Conservation (phyloP, 495 filamentous ascomycete species). For the Staphylotrichum longicolle region DNA sequence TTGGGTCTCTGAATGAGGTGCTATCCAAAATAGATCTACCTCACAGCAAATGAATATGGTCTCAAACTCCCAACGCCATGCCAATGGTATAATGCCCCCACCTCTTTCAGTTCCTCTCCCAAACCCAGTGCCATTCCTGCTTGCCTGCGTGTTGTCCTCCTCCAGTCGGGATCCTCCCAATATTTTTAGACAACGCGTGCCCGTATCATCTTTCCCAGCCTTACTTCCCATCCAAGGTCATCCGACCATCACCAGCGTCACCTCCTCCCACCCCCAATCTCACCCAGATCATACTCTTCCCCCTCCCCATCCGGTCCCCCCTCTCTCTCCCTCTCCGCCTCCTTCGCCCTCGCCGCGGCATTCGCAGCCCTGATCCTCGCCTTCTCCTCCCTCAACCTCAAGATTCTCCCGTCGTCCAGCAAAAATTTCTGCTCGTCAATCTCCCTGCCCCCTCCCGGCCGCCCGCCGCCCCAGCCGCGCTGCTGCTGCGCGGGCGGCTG, state of each 20-base stretch:
- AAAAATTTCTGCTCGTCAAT: constrained; percentile 38
- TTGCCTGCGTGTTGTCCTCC: too few relatives aligned
- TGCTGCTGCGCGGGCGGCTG: constrained; percentile 11
- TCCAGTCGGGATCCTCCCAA: too few relatives aligned
- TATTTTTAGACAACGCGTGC: too few relatives aligned
- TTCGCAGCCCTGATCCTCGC: constrained; percentile 16
- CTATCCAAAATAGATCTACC: too few relatives aligned
- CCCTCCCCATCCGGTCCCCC: background rate
- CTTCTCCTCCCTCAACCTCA: constrained; percentile 27
- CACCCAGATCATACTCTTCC: constrained; percentile 1
- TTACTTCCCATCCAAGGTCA: background rate
- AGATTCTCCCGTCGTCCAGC: constrained; percentile 29
- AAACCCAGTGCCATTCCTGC: background rate
- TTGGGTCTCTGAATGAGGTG: too few relatives aligned
- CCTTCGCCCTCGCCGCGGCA: background rate
- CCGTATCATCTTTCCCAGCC: too few relatives aligned
- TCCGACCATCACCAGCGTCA: constrained; percentile 6
- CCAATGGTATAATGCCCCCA: constrained; percentile 7
- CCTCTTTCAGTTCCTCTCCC: background rate
- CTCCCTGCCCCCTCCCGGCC: constrained; percentile 16
- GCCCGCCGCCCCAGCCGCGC: background rate
- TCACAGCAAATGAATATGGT: too few relatives aligned
- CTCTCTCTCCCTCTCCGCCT: background rate
- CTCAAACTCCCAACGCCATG: background rate
- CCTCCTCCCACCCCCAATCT: constrained; percentile 3